Evolutionary conservation across 495 filamentous ascomycete genomes (phyloP).

Genomic region (Oleoguttula mirabilis): DNA sequence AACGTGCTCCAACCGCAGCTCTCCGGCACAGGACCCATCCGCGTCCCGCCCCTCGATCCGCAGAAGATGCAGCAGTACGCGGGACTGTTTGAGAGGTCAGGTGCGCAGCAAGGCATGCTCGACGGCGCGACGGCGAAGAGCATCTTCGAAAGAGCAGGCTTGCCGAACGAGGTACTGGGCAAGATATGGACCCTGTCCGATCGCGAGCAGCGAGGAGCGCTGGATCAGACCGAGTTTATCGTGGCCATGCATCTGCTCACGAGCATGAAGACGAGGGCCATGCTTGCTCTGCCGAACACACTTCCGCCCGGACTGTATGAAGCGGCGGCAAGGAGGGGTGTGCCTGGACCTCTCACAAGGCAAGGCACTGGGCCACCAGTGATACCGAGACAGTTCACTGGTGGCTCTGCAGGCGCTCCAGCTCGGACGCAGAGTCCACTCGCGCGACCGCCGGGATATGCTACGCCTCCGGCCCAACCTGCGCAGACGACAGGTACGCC

Average conservation of each 20-base stretch:
- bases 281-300: constrained; percentile 67
- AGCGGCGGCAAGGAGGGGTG: constrained; percentile 63
- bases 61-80: constrained; percentile 84
- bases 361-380: constrained; percentile 21
- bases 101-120: constrained; percentile 65
- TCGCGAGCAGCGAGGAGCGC: constrained; percentile 75
- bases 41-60: constrained; percentile 79
- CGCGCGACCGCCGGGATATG: constrained; percentile 40
- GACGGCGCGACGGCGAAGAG: constrained; percentile 66
- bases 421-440: constrained; percentile 61
- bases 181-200: constrained; percentile 93
- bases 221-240: constrained; percentile 88
- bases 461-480: constrained; percentile 37
- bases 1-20: constrained; percentile 45
- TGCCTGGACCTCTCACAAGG: constrained; percentile 30
- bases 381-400: constrained; percentile 64
- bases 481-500: constrained; percentile 56
- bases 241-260: constrained; percentile 96
- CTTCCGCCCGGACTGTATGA: constrained; percentile 84
- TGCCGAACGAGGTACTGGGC: constrained; percentile 82
- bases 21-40: constrained; percentile 45
- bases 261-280: constrained; percentile 70
- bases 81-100: constrained; percentile 75
- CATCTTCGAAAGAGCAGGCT: constrained; percentile 84
- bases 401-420: constrained; percentile 33